Base-by-base conservation (phyloP, 2,329 filamentous ascomycete species). In the Ophiostoma ips region DNA sequence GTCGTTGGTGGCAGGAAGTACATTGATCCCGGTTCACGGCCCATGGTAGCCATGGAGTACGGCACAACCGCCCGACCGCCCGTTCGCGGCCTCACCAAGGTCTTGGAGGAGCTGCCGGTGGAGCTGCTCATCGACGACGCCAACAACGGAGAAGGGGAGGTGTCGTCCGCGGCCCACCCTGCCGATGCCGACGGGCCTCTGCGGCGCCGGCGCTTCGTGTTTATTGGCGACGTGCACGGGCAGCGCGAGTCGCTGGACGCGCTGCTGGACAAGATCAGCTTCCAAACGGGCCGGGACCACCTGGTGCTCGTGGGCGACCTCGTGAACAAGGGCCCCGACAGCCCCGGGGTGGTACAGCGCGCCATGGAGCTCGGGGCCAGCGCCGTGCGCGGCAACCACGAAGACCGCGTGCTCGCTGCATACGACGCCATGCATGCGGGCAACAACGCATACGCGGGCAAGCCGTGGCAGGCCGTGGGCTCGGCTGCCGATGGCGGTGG, bases 201-300 rank as follows among this genome's bases (percentile, higher is more conserved):
- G 43, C 50, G 47, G 11, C 50, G 53, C 6, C 77, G 75, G 49
- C 72, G 88, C 16, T 68, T 98, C 21, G 70, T 96, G 33, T 72
- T 96, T 53, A 72, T 96, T 33, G 90, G 92, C 50, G 92, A 98
- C 66, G 87, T 96, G 13, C 90, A 96, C 67, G 92, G 92, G 46
- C 92, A 92, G 70, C 78, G 78, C 57, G 63, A 75, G 12, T 76
- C 87, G 54, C 71, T 87, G 61, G 66, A 71, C 62, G 62, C 71
- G 15, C 71, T 96, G 12, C 73, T 96, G 24, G 62, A 73, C 5
- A 81, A 86, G 59, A 68, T 84, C 19, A 62, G 71, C 15, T 90
- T 87, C 64, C 64, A 82, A 52, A 62, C 55, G 34, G 50, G 66
- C 24, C 66, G 71, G 13, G 90, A 94, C 63, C 84, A 90, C 60